phyloP scores from a whole-genome alignment of 148 eudicot species.

The Pouteria glomerata region DNA sequence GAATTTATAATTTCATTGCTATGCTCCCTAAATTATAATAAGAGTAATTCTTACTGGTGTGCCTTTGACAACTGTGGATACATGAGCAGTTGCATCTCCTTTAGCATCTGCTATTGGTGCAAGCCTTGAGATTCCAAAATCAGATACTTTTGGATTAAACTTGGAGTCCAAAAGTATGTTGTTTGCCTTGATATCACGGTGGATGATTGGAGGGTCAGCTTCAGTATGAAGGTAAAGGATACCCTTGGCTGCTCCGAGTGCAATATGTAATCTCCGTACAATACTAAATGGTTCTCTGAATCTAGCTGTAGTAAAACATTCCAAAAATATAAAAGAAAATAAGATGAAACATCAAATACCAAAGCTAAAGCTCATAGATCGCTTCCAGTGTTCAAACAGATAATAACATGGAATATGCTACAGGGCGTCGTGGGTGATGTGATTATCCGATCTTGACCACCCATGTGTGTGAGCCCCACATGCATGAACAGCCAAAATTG shows the following conservation, averaged over 20 bases:
- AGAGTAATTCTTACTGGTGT: slow-evolving; percentile 64
- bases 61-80: slow-evolving; percentile 86
- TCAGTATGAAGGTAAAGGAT: slow-evolving; percentile 87
- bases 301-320: slow-evolving; percentile 29
- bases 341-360: neutral
- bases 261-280: slow-evolving; percentile 58
- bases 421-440: no score
- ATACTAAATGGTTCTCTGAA: slow-evolving; percentile 46
- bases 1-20: neutral
- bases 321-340: no score
- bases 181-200: slow-evolving; percentile 84
- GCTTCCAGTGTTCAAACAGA: neutral
- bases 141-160: slow-evolving; percentile 76
- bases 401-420: neutral
- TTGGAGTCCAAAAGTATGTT: slow-evolving; percentile 73
- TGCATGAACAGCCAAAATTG: neutral
- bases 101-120: slow-evolving; percentile 72
- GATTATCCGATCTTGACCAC: no score
- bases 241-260: slow-evolving; percentile 76
- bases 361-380: neutral
- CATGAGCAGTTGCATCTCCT: slow-evolving; percentile 43
- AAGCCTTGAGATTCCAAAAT: slow-evolving; percentile 84
- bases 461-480: neutral
- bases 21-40: neutral
- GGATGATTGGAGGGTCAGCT: slow-evolving; percentile 89